A percentile compares a stretch with the other conserved stretches of the same genome.
Evolutionary conservation across 2,329 filamentous ascomycete species (phyloP).

Genomic region (Leptosphaerulina australis): DNA sequence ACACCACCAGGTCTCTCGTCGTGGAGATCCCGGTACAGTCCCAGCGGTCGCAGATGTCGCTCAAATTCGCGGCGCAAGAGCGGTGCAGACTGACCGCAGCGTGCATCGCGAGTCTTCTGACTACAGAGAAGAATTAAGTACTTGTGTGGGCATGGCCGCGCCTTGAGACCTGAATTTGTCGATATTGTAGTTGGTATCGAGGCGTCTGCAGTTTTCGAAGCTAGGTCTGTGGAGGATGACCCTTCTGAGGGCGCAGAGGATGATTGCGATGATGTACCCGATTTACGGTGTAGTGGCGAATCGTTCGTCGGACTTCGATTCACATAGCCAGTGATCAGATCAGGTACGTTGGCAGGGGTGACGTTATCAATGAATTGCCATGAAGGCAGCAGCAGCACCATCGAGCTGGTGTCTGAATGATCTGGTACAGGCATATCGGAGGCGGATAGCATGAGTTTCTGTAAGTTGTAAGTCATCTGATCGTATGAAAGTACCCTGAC

Average conservation of each 20-base stretch:
- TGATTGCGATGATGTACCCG: slow-evolving; percentile 1
- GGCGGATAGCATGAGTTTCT: slow-evolving; percentile 89
- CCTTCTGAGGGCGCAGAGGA: slow-evolving; percentile 20
- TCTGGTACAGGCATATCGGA: slow-evolving; percentile 85
- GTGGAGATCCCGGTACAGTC: slow-evolving; percentile 83
- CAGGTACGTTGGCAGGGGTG: slow-evolving; percentile 73
- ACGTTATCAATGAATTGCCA: slow-evolving; percentile 86
- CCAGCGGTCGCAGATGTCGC: slow-evolving; percentile 82
- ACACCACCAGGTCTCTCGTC: slow-evolving; percentile 91
- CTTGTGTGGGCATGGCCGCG: slow-evolving; percentile 76
- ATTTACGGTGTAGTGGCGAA: slow-evolving; percentile 58
- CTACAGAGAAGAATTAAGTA: slow-evolving; percentile 93
- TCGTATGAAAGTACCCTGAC: too few species aligned
- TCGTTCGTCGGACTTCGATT: slow-evolving; percentile 75
- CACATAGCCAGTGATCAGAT: slow-evolving; percentile 73
- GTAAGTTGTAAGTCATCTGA: slow-evolving; percentile 1
- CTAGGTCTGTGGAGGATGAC: slow-evolving; percentile 22
- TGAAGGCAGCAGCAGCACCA: slow-evolving; percentile 80
- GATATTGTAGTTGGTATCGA: slow-evolving; percentile 38
- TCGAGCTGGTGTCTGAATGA: slow-evolving; percentile 68
- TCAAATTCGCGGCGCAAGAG: slow-evolving; percentile 88
- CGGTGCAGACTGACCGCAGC: slow-evolving; percentile 92
- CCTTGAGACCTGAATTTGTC: slow-evolving; percentile 52
- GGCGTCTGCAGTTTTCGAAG: slow-evolving; percentile 24
- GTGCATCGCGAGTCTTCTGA: slow-evolving; percentile 89